Evolutionary conservation across 1,284 basidiomycete species (phyloP).

Genomic region (Apiotrichum brassicae): DNA sequence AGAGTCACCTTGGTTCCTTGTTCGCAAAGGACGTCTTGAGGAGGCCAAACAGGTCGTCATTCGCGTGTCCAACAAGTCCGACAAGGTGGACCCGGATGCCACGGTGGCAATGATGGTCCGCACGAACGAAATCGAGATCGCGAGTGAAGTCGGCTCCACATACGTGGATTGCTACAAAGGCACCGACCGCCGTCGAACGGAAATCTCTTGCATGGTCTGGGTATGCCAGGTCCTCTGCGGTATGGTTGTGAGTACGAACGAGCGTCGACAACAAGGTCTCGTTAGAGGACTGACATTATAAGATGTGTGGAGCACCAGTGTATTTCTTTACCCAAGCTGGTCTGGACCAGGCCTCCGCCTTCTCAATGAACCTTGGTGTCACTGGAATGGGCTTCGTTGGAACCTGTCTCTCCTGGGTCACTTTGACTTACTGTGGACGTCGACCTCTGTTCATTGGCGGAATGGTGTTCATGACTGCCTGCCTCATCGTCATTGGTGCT

Average conservation of each 20-base stretch:
- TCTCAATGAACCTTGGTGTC: constrained; percentile 36
- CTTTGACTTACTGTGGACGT: constrained; percentile 38
- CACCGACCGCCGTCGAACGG: constrained; percentile 17
- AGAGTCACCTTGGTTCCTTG: constrained; percentile 35
- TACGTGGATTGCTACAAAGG: constrained; percentile 33
- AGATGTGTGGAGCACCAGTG: constrained; percentile 16
- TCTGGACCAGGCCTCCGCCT: constrained; percentile 4
- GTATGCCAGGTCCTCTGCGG: constrained; percentile 23
- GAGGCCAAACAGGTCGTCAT: constrained; percentile 22
- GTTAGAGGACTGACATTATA: neutral
- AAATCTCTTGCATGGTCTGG: constrained; percentile 13
- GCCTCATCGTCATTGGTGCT: constrained; percentile 48
- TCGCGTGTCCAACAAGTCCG: constrained; percentile 18
- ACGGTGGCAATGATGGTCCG: constrained; percentile 42
- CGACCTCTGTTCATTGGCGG: constrained; percentile 49
- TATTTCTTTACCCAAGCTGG: constrained; percentile 27
- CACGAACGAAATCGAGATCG: constrained; percentile 39
- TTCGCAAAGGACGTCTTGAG: constrained; percentile 25
- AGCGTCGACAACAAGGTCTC: neutral
- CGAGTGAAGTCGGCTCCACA: constrained; percentile 11
- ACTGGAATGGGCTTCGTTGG: constrained; percentile 45
- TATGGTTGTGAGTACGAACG: constrained; percentile 12
- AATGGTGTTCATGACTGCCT: constrained; percentile 39
- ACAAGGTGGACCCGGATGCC: constrained; percentile 23
- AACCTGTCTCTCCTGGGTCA: constrained; percentile 44